phyloP scores from a whole-genome alignment of 345 rosid genomes.

The Punica granatum region DNA sequence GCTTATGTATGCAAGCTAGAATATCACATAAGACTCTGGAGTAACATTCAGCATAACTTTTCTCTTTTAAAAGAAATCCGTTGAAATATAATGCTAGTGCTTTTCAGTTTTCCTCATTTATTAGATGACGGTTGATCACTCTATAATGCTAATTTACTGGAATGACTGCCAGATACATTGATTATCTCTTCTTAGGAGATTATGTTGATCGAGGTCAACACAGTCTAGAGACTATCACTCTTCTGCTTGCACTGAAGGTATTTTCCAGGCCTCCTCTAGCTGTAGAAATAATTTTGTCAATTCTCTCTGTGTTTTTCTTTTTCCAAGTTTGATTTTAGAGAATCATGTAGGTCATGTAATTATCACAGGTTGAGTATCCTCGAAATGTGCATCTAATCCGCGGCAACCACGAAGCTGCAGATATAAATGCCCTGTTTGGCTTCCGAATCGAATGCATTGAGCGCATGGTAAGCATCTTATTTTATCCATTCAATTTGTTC shows the following conservation, averaged over 20 bases:
- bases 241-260: slow-evolving; percentile 97
- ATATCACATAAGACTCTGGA: background rate
- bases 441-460: slow-evolving; percentile 96
- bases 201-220: slow-evolving; percentile 99
- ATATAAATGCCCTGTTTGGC: slow-evolving; percentile 98
- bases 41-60: background rate
- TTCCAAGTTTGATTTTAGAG: slow-evolving; percentile 12
- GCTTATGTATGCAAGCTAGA: background rate
- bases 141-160: slow-evolving; percentile 8
- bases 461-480: slow-evolving; percentile 64
- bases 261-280: slow-evolving; percentile 1
- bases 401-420: slow-evolving; percentile 99
- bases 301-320: slow-evolving; percentile 11
- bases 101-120: background rate
- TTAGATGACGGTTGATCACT: background rate
- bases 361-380: slow-evolving; percentile 82
- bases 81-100: background rate
- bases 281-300: background rate
- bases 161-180: slow-evolving; percentile 66
- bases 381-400: slow-evolving; percentile 86
- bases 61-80: background rate
- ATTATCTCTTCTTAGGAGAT: slow-evolving; percentile 98
- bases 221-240: slow-evolving; percentile 91
- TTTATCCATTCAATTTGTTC: slow-evolving; percentile 12
- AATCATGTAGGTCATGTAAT: slow-evolving; percentile 12